Percentiles rank a stretch among this genome's conserved stretches.
These are phyloP conservation scores for Leccinum longicurvipes DNA, from an alignment of 768 basidiomycete genomes.

Conservation along the genomic window DNA sequence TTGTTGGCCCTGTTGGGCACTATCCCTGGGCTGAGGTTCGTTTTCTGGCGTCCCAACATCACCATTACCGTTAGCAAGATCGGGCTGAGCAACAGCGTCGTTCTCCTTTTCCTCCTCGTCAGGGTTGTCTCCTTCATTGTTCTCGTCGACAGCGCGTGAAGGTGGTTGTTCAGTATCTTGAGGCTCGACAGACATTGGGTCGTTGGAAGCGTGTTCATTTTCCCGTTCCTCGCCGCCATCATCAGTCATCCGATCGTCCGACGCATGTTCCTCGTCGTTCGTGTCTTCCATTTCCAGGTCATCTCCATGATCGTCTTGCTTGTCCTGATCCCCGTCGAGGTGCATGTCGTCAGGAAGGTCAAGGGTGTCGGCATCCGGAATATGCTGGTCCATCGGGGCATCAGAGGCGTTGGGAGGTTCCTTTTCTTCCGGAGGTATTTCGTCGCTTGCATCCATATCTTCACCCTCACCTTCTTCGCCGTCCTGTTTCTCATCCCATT, in stretches of 20 bases:
- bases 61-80: slow-evolving; percentile 30
- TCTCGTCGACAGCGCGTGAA: slow-evolving; percentile 17
- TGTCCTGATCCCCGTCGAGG: slow-evolving; percentile 40
- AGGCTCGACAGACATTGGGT: slow-evolving; percentile 22
- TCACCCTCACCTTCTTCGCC: slow-evolving; percentile 29
- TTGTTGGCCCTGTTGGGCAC: slow-evolving; percentile 20
- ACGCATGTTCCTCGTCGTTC: slow-evolving; percentile 27
- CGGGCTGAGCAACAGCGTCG: slow-evolving; percentile 34
- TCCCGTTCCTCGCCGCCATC: slow-evolving; percentile 1
- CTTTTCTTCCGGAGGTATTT: slow-evolving; percentile 42
- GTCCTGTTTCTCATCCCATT: slow-evolving; percentile 28
- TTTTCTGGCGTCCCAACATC: slow-evolving; percentile 17
- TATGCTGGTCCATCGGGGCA: slow-evolving; percentile 68
- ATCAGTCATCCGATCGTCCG: slow-evolving; percentile 32
- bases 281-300: slow-evolving; percentile 36
- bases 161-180: slow-evolving; percentile 22
- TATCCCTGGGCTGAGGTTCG: slow-evolving; percentile 17
- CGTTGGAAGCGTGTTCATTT: slow-evolving; percentile 13
- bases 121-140: slow-evolving; percentile 25
- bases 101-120: slow-evolving; percentile 29
- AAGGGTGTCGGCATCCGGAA: slow-evolving; percentile 77
- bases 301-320: slow-evolving; percentile 26
- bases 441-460: slow-evolving; percentile 9
- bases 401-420: slow-evolving; percentile 51
- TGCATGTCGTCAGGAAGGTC: slow-evolving; percentile 89